Conservation (phyloP, 139 green algal species). For the Marvania coccoides region DNA sequence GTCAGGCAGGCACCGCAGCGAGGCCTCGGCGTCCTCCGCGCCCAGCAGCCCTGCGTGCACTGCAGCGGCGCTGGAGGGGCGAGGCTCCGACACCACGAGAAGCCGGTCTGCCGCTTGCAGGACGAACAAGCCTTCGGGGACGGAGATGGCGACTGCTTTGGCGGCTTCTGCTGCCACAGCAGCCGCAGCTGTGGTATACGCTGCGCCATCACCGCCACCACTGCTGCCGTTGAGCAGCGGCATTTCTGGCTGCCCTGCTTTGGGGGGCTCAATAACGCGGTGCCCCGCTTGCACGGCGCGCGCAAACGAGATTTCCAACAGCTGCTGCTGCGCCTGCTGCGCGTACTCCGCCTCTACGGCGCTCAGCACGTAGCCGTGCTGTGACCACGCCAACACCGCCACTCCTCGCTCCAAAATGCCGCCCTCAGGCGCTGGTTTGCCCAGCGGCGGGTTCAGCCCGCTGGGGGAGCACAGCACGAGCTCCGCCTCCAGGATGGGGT, state of each 20-base stretch:
- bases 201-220: too few relatives aligned
- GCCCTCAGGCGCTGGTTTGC: too few relatives aligned
- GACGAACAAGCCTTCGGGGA: not conserved
- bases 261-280: not conserved
- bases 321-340: not conserved
- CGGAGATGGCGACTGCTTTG: not conserved
- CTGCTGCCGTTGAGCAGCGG: too few relatives aligned
- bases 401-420: constrained; percentile 38
- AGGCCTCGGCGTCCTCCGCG: not conserved
- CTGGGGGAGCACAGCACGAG: not conserved
- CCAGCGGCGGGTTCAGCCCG: not conserved
- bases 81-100: constrained; percentile 61
- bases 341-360: constrained; percentile 26
- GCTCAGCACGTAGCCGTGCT: constrained; percentile 50
- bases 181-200: not conserved
- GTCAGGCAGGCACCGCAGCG: constrained; percentile 14
- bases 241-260: too few relatives aligned
- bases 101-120: constrained; percentile 67
- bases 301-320: constrained; percentile 56
- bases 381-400: constrained; percentile 48
- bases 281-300: not conserved
- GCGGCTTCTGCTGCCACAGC: too few relatives aligned
- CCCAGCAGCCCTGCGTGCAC: not conserved
- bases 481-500: too few relatives aligned
- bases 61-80: constrained; percentile 21